Evolutionary conservation across 129 eudicot species (phyloP).

Genomic region (Helianthus annuus): HanXRQr2.0-SUNRISE NC_035441.2:182582927-182583426

Average conservation of each 20-base stretch:
- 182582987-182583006: slow-evolving; percentile 42
- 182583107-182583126: not conserved
- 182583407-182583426: slow-evolving; percentile 81
- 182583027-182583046: slow-evolving; percentile 39
- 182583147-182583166: slow-evolving; percentile 74
- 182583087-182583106: not conserved
- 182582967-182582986: slow-evolving; percentile 43
- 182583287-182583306: slow-evolving; percentile 82
- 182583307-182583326: slow-evolving; percentile 90
- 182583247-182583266: slow-evolving; percentile 67
- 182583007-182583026: slow-evolving; percentile 37
- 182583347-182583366: slow-evolving; percentile 89
- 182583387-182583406: slow-evolving; percentile 97
- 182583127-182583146: slow-evolving; percentile 40
- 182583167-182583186: slow-evolving; percentile 83
- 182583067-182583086: slow-evolving; percentile 8
- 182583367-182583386: slow-evolving; percentile 98
- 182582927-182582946: not conserved
- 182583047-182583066: slow-evolving; percentile 61
- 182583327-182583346: slow-evolving; percentile 86
- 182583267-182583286: slow-evolving; percentile 95
- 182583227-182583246: slow-evolving; percentile 69
- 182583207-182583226: slow-evolving; percentile 77
- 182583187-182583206: slow-evolving; percentile 89
- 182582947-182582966: slow-evolving; percentile 4